Base-by-base conservation (phyloP, 345 rosid species). In the Abelmoschus esculentus region DNA sequence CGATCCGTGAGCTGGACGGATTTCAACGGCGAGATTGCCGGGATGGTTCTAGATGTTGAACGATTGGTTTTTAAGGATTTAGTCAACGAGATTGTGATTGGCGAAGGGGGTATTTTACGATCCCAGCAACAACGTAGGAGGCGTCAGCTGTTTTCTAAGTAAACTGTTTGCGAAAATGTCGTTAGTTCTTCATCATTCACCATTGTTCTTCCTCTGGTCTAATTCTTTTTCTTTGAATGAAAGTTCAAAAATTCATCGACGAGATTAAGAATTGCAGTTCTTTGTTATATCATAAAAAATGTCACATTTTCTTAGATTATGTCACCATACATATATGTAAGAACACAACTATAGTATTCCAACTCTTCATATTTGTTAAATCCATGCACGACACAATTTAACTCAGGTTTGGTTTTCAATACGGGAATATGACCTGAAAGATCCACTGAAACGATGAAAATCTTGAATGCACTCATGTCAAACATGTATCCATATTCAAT, bases 61-160 rank as follows among this genome's bases (percentile, higher is more conserved):
- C 70, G 97, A 69, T 74, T 79, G 75, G 65, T 95, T 52, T 91
- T 91, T 75, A 95, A 88, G 81, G 99, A 95, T 76, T 79, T 91
- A 66, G 93, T 91, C 54, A 83, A 84, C 66, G 97, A 95, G 77
- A 80, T 89, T 19, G 84, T 90, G 67, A 84, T 70, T 7, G 83
- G 87, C 0, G 89, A 80, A 70, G 80, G 81, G 14, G 83, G 71
- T 18, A 80, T 80, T 64, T 22, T 58, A 40, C 84, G 79, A 61
- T 64, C 72, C 65, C 85, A 80, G 75, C 77, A 18, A 53, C 57
- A 81, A 56, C 79, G 83, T 19, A 83, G 84, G 77, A 83, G 89
- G 28, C 65, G 86, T 70, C 87, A 79, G 66, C 86, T 86, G 70
- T 91, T 93, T 71, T 72, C 85, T 6, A 71, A 77, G 81, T 83